phyloP scores from a whole-genome alignment of 2,329 filamentous ascomycete genomes.

The Xylariomycetidae sp. region DNA sequence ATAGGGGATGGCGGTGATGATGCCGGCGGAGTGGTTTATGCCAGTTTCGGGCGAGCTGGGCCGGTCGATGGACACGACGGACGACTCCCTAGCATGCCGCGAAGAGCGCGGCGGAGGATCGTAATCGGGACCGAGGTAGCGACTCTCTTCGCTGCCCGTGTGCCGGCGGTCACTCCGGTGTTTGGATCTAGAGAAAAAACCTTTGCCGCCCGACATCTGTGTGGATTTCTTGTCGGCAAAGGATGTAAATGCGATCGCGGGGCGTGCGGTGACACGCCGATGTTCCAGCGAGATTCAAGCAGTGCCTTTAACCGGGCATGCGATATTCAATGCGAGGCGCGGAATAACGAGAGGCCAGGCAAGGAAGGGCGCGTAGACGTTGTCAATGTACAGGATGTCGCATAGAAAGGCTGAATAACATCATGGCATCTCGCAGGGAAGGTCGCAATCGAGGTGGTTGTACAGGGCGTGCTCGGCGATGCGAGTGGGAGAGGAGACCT shows the following conservation, averaged over 20 bases:
- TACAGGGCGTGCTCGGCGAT: slow-evolving; percentile 11
- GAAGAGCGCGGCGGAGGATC: slow-evolving; percentile 65
- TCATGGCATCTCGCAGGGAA: slow-evolving; percentile 28
- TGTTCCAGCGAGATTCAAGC: slow-evolving; percentile 16
- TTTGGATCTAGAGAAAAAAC: slow-evolving; percentile 85
- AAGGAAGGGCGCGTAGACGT: slow-evolving; percentile 21
- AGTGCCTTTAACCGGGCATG: slow-evolving; percentile 11
- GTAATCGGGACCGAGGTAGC: slow-evolving; percentile 50
- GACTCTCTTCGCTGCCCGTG: slow-evolving; percentile 52
- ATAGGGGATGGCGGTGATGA: slow-evolving; percentile 85
- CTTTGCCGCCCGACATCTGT: slow-evolving; percentile 67
- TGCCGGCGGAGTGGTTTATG: slow-evolving; percentile 69
- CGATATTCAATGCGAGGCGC: background rate
- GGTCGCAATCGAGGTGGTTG: slow-evolving; percentile 13
- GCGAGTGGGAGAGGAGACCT: slow-evolving; percentile 20
- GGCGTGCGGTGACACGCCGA: slow-evolving; percentile 21
- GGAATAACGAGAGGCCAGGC: background rate
- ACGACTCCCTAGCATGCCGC: slow-evolving; percentile 68
- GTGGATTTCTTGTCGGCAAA: slow-evolving; percentile 72
- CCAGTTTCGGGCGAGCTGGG: slow-evolving; percentile 58
- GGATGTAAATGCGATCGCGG: slow-evolving; percentile 39
- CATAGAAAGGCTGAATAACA: slow-evolving; percentile 34
- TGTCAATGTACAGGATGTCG: slow-evolving; percentile 35
- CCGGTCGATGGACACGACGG: slow-evolving; percentile 64
- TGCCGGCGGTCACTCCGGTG: slow-evolving; percentile 65